A percentile compares a stretch with the other conserved stretches of the same genome.
phyloP scores from a whole-genome alignment of 1,139 yeast species.

The Zhuliangozyma blackwelliae region DNA sequence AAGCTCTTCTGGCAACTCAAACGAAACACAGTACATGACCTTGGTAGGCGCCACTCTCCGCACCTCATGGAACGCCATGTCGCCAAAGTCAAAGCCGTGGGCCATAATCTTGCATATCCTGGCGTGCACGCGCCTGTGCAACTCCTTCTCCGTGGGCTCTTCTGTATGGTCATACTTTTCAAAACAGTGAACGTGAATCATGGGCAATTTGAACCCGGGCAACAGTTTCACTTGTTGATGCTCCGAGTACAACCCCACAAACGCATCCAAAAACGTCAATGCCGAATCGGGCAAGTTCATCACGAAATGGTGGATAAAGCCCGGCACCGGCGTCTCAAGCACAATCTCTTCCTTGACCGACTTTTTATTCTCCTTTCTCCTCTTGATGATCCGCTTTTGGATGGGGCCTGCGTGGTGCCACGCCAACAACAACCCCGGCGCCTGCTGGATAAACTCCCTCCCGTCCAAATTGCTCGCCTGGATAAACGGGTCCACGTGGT shows the following conservation, averaged over 20 bases:
- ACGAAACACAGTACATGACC: slow-evolving; percentile 89
- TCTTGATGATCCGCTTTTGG: slow-evolving; percentile 25
- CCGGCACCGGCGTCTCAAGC: slow-evolving; percentile 48
- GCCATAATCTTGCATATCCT: slow-evolving; percentile 55
- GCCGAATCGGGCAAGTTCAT: slow-evolving; percentile 98
- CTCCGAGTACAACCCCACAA: slow-evolving; percentile 58
- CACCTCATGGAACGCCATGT: slow-evolving; percentile 69
- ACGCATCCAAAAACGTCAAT: slow-evolving; percentile 74
- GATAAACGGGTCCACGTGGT: slow-evolving; percentile 62
- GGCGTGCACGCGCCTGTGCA: slow-evolving; percentile 57
- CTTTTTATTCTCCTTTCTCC: slow-evolving; percentile 27
- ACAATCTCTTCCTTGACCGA: slow-evolving; percentile 24
- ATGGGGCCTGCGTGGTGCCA: slow-evolving; percentile 27
- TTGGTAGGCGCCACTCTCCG: slow-evolving; percentile 95
- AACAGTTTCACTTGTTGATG: slow-evolving; percentile 29
- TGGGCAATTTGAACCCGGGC: slow-evolving; percentile 61
- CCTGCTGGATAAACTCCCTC: slow-evolving; percentile 63
- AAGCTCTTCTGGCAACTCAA: slow-evolving; percentile 70
- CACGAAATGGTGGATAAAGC: slow-evolving; percentile 65
- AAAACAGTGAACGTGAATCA: slow-evolving; percentile 86
- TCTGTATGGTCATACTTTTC: slow-evolving; percentile 75
- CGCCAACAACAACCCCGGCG: slow-evolving; percentile 48
- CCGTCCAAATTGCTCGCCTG: slow-evolving; percentile 75
- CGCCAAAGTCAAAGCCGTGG: slow-evolving; percentile 41
- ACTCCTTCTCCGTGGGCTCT: slow-evolving; percentile 52